Base-by-base conservation (phyloP, 345 rosid genomes). In the Bruguiera gymnorhiza region DNA sequence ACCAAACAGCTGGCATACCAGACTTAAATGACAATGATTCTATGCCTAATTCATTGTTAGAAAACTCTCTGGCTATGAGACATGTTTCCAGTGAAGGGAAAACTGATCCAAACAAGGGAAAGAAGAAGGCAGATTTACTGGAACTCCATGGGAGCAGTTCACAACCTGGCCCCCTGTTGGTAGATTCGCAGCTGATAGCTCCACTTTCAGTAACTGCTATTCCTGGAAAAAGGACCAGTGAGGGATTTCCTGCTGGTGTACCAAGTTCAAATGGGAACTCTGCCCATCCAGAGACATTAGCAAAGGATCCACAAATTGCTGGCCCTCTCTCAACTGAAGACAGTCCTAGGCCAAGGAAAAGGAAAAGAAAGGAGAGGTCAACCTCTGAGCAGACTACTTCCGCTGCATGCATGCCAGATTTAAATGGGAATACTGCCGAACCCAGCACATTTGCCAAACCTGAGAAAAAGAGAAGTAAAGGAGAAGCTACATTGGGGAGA, bases 21-120 rank as follows among this genome's bases (percentile, higher is more conserved):
- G 92, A 87, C 79, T 75, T 87, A 73, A 89, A 87, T 80, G 73
- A 79, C 46, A 76, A 63, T 74, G 78, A 77, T 68, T 21, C 69
- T 53, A 51, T 23, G 19, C 59, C 64, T 2, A 46, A 55, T 70
- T 46, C 46, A 21, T 20, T 55, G 66, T 71, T 43, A 15, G 80
- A 74, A 67, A 55, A 60, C 67, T 26, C 71, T 29, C 71, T 70
- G 48, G n/a, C n/a, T 63, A 29, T 27, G 63, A 60, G 63, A 59
- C 69, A 52, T 67, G 66, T 52, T 54, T 69, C 56, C 56, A 59
- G 70, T 65, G 74, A 54, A 32, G 68, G 34, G 36, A 43, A 24
- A 71, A 43, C n/a, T 34, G 69, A 61, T 65, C 77, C 69, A 3
- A 67, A 68, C 63, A 73, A 52, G 74, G 72, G 69, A 37, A 73